Evolutionary conservation across 176 grass and related monocot genomes (phyloP).

Genomic region (Cocos nucifera): DNA sequence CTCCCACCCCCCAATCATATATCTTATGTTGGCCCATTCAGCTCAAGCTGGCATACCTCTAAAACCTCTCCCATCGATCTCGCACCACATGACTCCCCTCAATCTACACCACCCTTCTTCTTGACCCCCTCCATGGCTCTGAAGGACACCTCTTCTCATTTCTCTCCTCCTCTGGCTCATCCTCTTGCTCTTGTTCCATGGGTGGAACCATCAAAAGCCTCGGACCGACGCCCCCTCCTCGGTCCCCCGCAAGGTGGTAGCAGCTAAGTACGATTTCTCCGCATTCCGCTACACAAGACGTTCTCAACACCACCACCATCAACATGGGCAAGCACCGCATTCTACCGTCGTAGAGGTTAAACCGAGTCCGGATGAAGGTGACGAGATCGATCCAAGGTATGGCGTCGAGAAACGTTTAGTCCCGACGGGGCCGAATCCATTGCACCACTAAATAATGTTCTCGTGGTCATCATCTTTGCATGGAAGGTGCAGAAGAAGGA

Average conservation of each 20-base stretch:
- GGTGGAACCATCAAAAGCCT: background rate
- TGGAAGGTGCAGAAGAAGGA: too few relatives aligned
- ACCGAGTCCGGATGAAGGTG: constrained; percentile 2
- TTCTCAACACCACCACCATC: constrained; percentile 12
- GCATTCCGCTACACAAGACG: background rate
- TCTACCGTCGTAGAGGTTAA: constrained; percentile 18
- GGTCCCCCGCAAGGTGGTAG: constrained; percentile 34
- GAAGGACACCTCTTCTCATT: constrained; percentile 33
- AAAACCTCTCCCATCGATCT: constrained; percentile 7
- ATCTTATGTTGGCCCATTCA: constrained; percentile 14
- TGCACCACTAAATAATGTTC: constrained; percentile 52
- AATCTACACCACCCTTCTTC: background rate
- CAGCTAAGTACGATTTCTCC: constrained; percentile 10
- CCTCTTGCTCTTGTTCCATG: constrained; percentile 47
- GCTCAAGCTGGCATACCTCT: constrained; percentile 28
- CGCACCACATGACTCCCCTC: constrained; percentile 28
- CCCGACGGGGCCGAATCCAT: constrained; percentile 63
- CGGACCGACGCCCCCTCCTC: background rate
- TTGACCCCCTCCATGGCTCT: constrained; percentile 34
- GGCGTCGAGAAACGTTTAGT: constrained; percentile 68
- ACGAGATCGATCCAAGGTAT: constrained; percentile 45
- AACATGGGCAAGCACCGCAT: constrained; percentile 10
- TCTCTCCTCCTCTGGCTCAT: constrained; percentile 46
- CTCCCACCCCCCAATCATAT: constrained; percentile 7
- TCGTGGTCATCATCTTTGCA: background rate